Percentiles rank a stretch among this genome's conserved stretches.
phyloP scores from a whole-genome alignment of 2,329 filamentous ascomycete genomes.

The Phyllosticta citribraziliensis region DNA sequence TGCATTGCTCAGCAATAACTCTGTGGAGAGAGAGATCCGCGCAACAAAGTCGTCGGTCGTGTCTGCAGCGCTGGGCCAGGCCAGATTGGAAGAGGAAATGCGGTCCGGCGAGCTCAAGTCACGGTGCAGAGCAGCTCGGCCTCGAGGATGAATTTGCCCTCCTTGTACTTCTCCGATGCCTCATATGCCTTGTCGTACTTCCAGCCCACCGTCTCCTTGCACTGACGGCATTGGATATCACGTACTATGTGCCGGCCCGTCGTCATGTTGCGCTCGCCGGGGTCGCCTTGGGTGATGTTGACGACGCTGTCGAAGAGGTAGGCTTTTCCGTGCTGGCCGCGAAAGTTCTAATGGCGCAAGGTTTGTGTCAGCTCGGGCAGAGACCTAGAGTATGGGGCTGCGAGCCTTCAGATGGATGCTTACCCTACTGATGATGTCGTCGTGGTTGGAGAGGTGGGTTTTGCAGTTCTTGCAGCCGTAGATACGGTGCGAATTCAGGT shows the following conservation, averaged over 20 bases:
- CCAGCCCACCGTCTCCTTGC: conserved; percentile 90
- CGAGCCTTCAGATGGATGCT: conserved; percentile 21
- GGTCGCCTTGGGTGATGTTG: conserved; percentile 73
- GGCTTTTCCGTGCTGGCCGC: conserved; percentile 94
- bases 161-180: conserved; percentile 89
- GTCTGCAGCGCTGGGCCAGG: background rate
- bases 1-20: background rate
- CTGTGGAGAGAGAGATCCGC: background rate
- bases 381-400: background rate
- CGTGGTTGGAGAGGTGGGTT: conserved; percentile 86
- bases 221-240: conserved; percentile 85
- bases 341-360: conserved; percentile 64
- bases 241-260: conserved; percentile 90
- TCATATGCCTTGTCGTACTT: conserved; percentile 99
- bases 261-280: conserved; percentile 96
- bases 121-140: conserved; percentile 81
- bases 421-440: conserved; percentile 92
- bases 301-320: conserved; percentile 94
- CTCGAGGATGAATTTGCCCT: conserved; percentile 95
- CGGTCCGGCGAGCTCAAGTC: conserved; percentile 15
- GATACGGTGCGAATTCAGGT: conserved; percentile 76
- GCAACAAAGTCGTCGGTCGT: background rate
- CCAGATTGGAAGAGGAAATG: background rate
- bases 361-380: background rate
- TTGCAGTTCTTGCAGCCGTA: conserved; percentile 92